Evolutionary conservation across 208 protist genomes (phyloP), one percentile per base, ranked within the genome.

Genomic region (Trypanosoma rangeli): DNA sequence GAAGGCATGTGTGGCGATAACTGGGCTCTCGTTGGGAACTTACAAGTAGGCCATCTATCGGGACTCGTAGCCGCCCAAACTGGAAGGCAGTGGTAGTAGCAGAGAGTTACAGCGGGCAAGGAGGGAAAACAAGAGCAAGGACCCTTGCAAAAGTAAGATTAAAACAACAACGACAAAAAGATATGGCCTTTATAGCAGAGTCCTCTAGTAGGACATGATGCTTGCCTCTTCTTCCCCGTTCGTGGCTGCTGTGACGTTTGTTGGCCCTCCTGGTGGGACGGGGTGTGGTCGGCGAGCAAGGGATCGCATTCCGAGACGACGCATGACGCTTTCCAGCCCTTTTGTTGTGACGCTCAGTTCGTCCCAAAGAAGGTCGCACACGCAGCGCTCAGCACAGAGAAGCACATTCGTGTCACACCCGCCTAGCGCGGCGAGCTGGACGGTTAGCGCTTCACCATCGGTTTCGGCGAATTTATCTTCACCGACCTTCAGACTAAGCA

Each of bases 401-500:
- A 75, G 73, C 54, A 66, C 28, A 12, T 44, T 53, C 5, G 69
- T 57, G 5, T 82, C 62, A 58, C 72, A 65, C 35, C 65, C 57
- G 31, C 67, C 60, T 20, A 75, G 26, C 29, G 20, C 24, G 22
- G 31, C 33, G 49, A 72, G 29, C 1, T 58, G 44, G 16, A 18
- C 1, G 29, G 20, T 50, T 20, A 72, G 28, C 31, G 71, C 61
- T 44, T 82, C 72, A 56, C 56, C 67, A 24, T 65, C 57, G 20
- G 33, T 31, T 29, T 72, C 58, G 12, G 69, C 46, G 56, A 79
- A 52, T 16, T 24, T 37, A 31, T 74, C 73, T 52, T 79, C 76
- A 48, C 79, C 79, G 16, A 85, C 72, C 39, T 73, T 80, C 50
- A 82, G 63, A 57, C 76, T 82, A 7, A 85, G 68, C 5, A 78